phyloP scores from a whole-genome alignment of 768 basidiomycete species.

The Rhodotorula diobovata region DNA sequence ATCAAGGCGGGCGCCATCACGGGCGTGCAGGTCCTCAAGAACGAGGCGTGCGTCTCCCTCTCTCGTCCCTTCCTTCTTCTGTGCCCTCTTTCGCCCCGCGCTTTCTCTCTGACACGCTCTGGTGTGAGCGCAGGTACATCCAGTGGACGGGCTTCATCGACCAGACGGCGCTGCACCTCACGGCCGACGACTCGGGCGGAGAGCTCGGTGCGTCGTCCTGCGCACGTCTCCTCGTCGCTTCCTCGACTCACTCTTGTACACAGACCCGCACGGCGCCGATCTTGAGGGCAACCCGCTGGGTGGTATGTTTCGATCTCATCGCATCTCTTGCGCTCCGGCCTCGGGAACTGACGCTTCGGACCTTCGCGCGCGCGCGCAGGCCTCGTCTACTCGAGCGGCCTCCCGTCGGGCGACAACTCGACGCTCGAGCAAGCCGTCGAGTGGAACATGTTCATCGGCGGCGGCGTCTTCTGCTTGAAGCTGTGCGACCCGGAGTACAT shows the following conservation, averaged over 20 bases:
- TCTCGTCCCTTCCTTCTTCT: too few species aligned
- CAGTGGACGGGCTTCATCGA: constrained; percentile 58
- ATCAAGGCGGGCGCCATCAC: constrained; percentile 61
- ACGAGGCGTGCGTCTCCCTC: constrained; percentile 4
- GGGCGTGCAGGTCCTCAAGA: constrained; percentile 49
- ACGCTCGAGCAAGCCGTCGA: constrained; percentile 57
- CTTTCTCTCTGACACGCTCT: constrained; percentile 45
- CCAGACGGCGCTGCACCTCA: constrained; percentile 58
- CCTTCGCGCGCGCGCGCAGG: not conserved
- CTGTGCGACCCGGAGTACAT: constrained; percentile 15
- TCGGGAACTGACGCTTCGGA: too few species aligned
- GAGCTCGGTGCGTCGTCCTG: constrained; percentile 49
- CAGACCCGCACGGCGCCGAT: constrained; percentile 64
- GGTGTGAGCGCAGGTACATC: constrained; percentile 46
- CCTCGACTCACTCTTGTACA: not conserved
- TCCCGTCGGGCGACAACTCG: constrained; percentile 42
- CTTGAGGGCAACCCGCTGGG: constrained; percentile 57
- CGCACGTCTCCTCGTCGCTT: not conserved
- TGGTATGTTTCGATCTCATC: not conserved
- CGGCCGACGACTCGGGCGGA: constrained; percentile 59
- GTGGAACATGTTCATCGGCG: not conserved
- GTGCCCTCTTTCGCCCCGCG: not conserved
- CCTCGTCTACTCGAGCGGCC: constrained; percentile 12
- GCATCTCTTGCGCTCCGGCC: too few species aligned
- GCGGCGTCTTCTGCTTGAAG: constrained; percentile 27